phyloP scores from a whole-genome alignment of 2,329 filamentous ascomycete genomes.

The Bipolaris zeicola region DNA sequence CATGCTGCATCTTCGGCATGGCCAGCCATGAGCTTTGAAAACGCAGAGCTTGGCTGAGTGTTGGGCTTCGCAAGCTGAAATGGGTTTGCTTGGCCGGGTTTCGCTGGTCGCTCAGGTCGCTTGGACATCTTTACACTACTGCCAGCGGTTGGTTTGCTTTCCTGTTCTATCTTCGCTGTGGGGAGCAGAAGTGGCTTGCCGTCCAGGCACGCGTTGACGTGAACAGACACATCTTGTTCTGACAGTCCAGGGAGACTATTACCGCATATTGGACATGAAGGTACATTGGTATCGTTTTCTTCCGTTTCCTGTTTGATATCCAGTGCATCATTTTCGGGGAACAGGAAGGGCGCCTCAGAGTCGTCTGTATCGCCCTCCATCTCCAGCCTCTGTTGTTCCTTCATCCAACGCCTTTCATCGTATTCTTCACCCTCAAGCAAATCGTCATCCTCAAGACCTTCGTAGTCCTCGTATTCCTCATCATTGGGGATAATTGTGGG shows the following conservation, averaged over 20 bases:
- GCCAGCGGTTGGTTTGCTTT: conserved; percentile 13
- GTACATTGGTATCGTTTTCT: conserved; percentile 21
- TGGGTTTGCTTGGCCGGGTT: conserved; percentile 81
- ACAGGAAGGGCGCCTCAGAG: conserved; percentile 52
- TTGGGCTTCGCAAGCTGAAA: conserved; percentile 61
- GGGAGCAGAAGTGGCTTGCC: conserved; percentile 70
- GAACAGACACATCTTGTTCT: conserved; percentile 72
- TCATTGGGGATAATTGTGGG: conserved; percentile 53
- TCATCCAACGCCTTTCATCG: conserved; percentile 68
- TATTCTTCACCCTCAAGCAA: conserved; percentile 61
- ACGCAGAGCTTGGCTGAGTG: conserved; percentile 67
- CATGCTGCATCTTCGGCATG: conserved; percentile 91
- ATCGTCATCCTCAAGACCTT: conserved; percentile 66
- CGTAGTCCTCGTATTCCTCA: conserved; percentile 59
- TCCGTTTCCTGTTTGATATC: conserved; percentile 6
- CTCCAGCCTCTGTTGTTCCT: conserved; percentile 66
- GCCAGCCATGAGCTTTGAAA: conserved; percentile 89
- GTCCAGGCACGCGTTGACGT: conserved; percentile 94
- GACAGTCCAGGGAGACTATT: conserved; percentile 61
- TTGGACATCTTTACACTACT: conserved; percentile 63
- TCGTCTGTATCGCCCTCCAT: conserved; percentile 57
- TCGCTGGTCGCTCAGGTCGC: conserved; percentile 68
- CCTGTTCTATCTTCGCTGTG: conserved; percentile 19
- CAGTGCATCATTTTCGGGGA: conserved; percentile 35
- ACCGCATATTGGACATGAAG: conserved; percentile 78